Base-by-base conservation (phyloP, 139 green algal genomes). In the Picochlorum sp. region DNA sequence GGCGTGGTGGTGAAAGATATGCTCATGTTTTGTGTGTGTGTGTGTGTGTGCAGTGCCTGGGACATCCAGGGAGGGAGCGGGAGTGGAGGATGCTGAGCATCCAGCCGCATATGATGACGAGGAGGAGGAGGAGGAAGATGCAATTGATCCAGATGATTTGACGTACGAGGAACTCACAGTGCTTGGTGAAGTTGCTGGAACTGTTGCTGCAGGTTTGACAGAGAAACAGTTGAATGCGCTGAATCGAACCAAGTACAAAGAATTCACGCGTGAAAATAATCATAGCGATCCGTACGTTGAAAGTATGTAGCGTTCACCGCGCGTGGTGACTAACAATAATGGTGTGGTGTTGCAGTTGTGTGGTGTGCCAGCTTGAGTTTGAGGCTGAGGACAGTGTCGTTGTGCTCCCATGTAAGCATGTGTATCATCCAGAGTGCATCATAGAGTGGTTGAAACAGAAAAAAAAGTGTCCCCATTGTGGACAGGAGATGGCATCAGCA, bases 361-460 rank as follows among this genome's bases (percentile, higher is more conserved):
- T 64, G 16, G 57, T 81, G 31, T 81, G 74, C 58, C 45, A 63
- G 20, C 56, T 79, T 61, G 75, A 84, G 60, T 80, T 69, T 45
- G 66, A 75, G 31, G 7, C 20, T 1, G 77, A 74, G 14, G 75
- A 84, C 23, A 38, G 38, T 7, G 61, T 83, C 18, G 30, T 21
- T 10, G 20, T 71, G 60, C 55, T 84, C 57, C 74, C 69, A 38
- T 84, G 77, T 50, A 26, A 28, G 14, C 77, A 84, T 51, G 62
- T 80, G 44, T 77, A 71, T 49, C 77, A 84, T 34, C 67, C 66
- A 11, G 63, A 52, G 6, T 80, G 73, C 47, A 62, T 80, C 18
- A 52, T 16, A 2, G 60, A 83, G 67, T 84, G 77, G 77, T 69
- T 84, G 26, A 20, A 45, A 18, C 60, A 63, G 24, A 80, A 80